A percentile compares a stretch with the other conserved stretches of the same genome.
Evolutionary conservation across 805 yeast species (phyloP).

Genomic region (Cyberlindnera euphorbiiphila): DNA sequence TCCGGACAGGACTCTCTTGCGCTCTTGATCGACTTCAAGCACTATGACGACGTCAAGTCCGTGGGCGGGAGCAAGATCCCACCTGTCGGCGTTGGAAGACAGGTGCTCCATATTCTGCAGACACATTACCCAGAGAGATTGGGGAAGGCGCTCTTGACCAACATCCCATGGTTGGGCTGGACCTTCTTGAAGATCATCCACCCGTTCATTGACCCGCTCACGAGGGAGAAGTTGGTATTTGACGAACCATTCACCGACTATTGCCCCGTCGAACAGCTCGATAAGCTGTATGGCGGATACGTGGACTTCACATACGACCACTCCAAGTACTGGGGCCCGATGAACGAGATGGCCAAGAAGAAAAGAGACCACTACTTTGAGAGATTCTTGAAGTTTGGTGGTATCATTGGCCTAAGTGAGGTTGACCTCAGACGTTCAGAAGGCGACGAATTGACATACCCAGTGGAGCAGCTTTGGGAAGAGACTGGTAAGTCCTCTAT

Average conservation of each 20-base stretch:
- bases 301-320: constrained; percentile 85
- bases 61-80: constrained; percentile 57
- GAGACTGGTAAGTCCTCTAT: constrained; percentile 3
- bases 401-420: constrained; percentile 75
- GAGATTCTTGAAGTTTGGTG: constrained; percentile 70
- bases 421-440: constrained; percentile 58
- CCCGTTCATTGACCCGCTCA: constrained; percentile 94
- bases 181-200: constrained; percentile 85
- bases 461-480: constrained; percentile 18
- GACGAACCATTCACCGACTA: constrained; percentile 84
- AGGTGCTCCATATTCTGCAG: constrained; percentile 88
- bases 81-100: constrained; percentile 84
- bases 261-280: constrained; percentile 79
- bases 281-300: constrained; percentile 77
- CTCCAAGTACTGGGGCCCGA: constrained; percentile 69
- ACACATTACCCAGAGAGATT: constrained; percentile 97
- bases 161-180: constrained; percentile 93
- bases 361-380: constrained; percentile 62
- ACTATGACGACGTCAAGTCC: constrained; percentile 52
- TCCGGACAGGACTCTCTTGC: constrained; percentile 94
- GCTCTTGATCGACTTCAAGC: constrained; percentile 85
- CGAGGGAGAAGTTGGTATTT: constrained; percentile 88
- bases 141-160: constrained; percentile 87
- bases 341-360: constrained; percentile 55
- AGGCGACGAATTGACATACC: constrained; percentile 16